Evolutionary conservation across 2,329 filamentous ascomycete species (phyloP).

Genomic region (Diaporthe batatas): DNA sequence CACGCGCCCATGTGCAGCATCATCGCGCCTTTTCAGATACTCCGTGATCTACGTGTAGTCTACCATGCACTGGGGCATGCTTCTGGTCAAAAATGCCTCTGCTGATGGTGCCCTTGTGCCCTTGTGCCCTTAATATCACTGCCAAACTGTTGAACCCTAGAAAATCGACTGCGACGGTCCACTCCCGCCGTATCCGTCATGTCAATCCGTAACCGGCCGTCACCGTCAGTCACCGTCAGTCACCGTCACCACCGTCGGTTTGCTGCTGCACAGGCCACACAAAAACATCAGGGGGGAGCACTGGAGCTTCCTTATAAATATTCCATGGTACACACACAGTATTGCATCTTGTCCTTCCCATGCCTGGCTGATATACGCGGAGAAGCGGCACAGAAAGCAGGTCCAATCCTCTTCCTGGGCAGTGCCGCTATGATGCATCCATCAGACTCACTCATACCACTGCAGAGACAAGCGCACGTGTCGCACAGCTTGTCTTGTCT

Average conservation of each 20-base stretch:
- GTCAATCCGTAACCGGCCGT: not conserved
- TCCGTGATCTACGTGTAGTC: no score
- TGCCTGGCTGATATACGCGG: not conserved
- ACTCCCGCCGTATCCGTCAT: not conserved
- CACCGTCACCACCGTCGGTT: not conserved
- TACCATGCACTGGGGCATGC: not conserved
- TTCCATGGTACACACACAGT: no score
- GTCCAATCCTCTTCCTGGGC: no score
- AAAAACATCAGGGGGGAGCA: constrained; percentile 2
- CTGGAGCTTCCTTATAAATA: not conserved
- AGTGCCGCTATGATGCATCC: not conserved
- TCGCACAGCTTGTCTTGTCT: constrained; percentile 28
- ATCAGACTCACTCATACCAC: not conserved
- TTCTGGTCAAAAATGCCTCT: not conserved
- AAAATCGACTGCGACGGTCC: not conserved
- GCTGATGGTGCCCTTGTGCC: not conserved
- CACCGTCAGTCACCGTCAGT: no score
- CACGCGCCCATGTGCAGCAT: not conserved
- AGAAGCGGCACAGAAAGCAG: not conserved
- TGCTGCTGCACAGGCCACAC: constrained; percentile 22
- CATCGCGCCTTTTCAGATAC: not conserved
- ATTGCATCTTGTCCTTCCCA: not conserved
- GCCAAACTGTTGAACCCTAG: not conserved
- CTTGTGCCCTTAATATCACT: no score
- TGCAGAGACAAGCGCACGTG: constrained; percentile 19